Base-by-base conservation (phyloP, 306 rosid genomes). In the Casuarina glauca region DNA sequence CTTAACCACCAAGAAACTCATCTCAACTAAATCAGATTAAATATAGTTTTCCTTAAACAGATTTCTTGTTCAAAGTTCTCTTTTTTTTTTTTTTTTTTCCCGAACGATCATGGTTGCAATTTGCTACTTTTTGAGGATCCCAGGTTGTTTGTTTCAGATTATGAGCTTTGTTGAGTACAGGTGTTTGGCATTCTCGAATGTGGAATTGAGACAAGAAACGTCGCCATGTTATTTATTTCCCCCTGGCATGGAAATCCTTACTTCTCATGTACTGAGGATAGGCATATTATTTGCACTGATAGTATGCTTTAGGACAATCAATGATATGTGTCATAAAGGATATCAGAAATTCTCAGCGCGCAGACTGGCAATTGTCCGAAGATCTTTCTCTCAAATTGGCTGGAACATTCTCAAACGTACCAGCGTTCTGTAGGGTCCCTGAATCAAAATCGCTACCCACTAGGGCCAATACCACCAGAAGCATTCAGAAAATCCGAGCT, bases 91-190 rank as follows among this genome's bases (percentile, higher is more conserved):
- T 13, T 58, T 75, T 63, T 26, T 26, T 1, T 1, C 32, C 32
- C 11, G 38, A 54, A 35, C 62, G 10, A 26, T 45, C 44, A 55
- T 68, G 61, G 35, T 80, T 79, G 62, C 39, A 67, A 54, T 55
- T 35, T 32, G 57, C 70, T 69, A 61, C 63, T 19, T 39, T 20
- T 74, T 75, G 72, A 74, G 67, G 19, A 19, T 52, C 35, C 49
- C 71, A 32, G 42, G 41, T 72, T 62, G 74, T 64, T 15, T 36
- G 55, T 72, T 72, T 20, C 35, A 10, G 64, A 8, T n/a, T 12
- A 19, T 39, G 42, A 55, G 49, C 11, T 70, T 58, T n/a, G 61
- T 12, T 57, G 52, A 64, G 26, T 60, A 50, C 60, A 35, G 39
- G 49, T 49, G n/a, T 72, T 78, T 70, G n/a, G 20, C 26, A 48